Evolutionary conservation across 192 early-diverging fungal species (phyloP), one percentile per base, ranked within the genome.

Genomic region (Entomortierella beljakovae): DNA sequence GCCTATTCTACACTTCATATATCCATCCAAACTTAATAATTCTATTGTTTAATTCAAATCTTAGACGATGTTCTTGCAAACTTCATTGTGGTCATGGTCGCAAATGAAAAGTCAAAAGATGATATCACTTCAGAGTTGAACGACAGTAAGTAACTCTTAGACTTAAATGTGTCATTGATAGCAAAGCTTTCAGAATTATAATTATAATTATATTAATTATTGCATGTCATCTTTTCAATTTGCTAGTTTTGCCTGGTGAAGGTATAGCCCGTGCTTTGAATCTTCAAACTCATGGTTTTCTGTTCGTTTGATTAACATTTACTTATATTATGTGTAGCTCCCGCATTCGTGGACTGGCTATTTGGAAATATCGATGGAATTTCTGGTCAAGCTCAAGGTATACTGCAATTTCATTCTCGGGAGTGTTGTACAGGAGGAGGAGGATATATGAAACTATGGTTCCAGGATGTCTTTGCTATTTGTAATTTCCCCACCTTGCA

Each of bases 1-100:
- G n/a, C n/a, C n/a, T n/a, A n/a, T n/a, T 53, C 26, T 22, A 23
- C 25, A 23, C 26, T 10, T 10, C 10, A 32, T 35, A 2, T 33
- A 57, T 6, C 7, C 18, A 29, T 33, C 35, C 22, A 3, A 1
- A 34, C 7, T 25, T 33, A 28, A 32, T 13, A 23, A 25, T 31
- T 46, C 2, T 15, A 20, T 10, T 15, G 20, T 46, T 5, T 11
- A 46, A 46, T 46, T 22, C 32, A 7, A n/a, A 51, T 13, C 20
- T 15, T 51, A 71, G 70, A 65, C 33, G 68, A 69, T 48, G 67
- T 70, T 9, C 75, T 79, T 31, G 75, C 75, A 56, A 79, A 79
- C 60, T 79, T 79, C 6, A 70, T 79, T 23, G 75, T 79, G 9
- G 75, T 79, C 56, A 79, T 79, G 75, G 60, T 79, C 37, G 75